These are phyloP conservation scores for Yamadazyma songkhlaensis DNA, from an alignment of 1,139 yeast species.

Conservation along the genomic window DNA sequence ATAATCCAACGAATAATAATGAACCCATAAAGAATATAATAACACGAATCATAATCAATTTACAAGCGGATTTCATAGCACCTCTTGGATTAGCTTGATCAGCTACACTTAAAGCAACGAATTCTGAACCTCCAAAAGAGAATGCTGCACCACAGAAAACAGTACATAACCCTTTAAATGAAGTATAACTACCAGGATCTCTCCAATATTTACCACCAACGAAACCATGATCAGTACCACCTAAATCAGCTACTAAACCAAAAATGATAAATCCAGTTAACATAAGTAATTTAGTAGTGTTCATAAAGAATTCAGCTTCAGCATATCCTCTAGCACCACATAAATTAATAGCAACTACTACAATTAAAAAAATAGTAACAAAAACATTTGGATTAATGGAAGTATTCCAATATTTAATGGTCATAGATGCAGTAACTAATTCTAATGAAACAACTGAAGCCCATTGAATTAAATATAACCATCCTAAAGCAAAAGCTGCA, in stretches of 20 bases:
- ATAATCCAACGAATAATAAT: conserved; percentile 39
- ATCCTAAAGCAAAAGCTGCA: conserved; percentile 35
- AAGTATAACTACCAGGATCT: conserved; percentile 36
- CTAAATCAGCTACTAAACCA: conserved; percentile 39
- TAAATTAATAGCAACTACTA: conserved; percentile 32
- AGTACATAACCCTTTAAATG: conserved; percentile 39
- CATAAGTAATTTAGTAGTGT: conserved; percentile 34
- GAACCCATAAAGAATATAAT: conserved; percentile 40
- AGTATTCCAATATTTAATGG: conserved; percentile 31
- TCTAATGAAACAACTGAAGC: conserved; percentile 32
- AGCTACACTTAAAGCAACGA: conserved; percentile 39
- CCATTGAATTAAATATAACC: conserved; percentile 39
- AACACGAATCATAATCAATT: conserved; percentile 39
- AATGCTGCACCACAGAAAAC: conserved; percentile 40
- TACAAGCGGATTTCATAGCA: conserved; percentile 42
- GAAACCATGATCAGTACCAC: conserved; percentile 38
- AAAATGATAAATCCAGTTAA: conserved; percentile 39
- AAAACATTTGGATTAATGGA: conserved; percentile 35
- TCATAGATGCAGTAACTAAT: conserved; percentile 35
- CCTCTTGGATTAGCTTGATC: conserved; percentile 40
- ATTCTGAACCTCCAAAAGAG: conserved; percentile 40
- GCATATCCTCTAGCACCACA: conserved; percentile 45
- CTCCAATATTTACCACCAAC: conserved; percentile 51
- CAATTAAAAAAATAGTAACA: conserved; percentile 37
- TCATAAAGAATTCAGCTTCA: conserved; percentile 42